Conservation (phyloP, 805 yeast genomes). For the Saccharomycopsis vini region DNA sequence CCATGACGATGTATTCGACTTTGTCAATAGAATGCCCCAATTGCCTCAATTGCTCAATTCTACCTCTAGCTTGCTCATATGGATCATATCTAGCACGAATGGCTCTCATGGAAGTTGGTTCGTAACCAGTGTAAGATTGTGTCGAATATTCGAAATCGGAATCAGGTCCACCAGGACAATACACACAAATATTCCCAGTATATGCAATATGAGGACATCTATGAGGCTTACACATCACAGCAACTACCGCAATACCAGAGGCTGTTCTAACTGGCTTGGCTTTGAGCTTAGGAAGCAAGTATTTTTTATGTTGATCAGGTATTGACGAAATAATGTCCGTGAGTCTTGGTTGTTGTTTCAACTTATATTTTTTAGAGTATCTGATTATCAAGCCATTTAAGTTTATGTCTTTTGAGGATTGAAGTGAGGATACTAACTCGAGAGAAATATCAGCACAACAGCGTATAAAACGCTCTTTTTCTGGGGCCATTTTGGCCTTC, state of each 20-base stretch:
- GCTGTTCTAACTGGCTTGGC: slow-evolving; percentile 99
- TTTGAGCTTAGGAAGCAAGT: slow-evolving; percentile 81
- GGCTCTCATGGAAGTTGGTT: slow-evolving; percentile 99
- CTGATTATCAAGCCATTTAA: slow-evolving; percentile 82
- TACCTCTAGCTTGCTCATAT: slow-evolving; percentile 95
- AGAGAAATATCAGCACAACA: slow-evolving; percentile 89
- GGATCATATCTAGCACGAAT: slow-evolving; percentile 97
- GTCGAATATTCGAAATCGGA: slow-evolving; percentile 97
- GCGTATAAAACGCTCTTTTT: slow-evolving; percentile 84
- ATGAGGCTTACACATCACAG: slow-evolving; percentile 99
- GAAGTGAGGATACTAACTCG: slow-evolving; percentile 72
- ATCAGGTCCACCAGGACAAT: slow-evolving; percentile 99
- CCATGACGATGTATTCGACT: slow-evolving; percentile 97
- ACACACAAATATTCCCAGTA: slow-evolving; percentile 97
- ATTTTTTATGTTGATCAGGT: slow-evolving; percentile 92
- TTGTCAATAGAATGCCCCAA: slow-evolving; percentile 95
- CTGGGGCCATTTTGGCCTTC: slow-evolving; percentile 57
- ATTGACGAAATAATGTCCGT: slow-evolving; percentile 93
- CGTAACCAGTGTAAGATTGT: slow-evolving; percentile 96
- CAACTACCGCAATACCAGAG: slow-evolving; percentile 97
- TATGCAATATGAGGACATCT: slow-evolving; percentile 98
- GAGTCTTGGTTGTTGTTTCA: slow-evolving; percentile 85
- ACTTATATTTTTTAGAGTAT: slow-evolving; percentile 81
- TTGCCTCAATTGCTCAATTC: slow-evolving; percentile 91
- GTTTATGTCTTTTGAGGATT: slow-evolving; percentile 70